Base-by-base conservation (phyloP, 164 flowering plant genomes). In the Umbellularia californica region DNA sequence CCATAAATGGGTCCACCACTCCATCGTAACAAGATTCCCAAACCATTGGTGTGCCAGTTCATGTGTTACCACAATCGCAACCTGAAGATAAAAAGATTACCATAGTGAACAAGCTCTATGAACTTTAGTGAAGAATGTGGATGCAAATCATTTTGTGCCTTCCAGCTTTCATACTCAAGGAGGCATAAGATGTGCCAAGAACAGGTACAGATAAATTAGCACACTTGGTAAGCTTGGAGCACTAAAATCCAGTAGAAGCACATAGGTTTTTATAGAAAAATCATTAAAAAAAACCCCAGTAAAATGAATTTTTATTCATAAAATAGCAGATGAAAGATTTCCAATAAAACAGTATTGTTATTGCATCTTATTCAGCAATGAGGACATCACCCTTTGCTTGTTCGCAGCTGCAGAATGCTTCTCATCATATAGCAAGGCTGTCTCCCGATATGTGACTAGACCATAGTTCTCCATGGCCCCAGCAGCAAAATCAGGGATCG, bases 401-500 rank as follows among this genome's bases (percentile, higher is more conserved):
- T 92, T 90, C 52, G 90, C 84, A 79, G 98, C 99, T 25, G 97
- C 92, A 79, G 98, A 96, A 78, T 96, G 93, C 74, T 83, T 79
- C 3, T 96, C 95, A 85, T 96, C 99, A 86, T 86, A 94, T 15
- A 96, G 93, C 84, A 96, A 82, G 63, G 94, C 97, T 50, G 88
- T 86, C 77, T 96, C 99, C 50, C 97, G 90, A 73, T 92, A 96
- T 67, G 97, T 94, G 64, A 96, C 97, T 68, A 96, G 84, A 78
- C 99, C 99, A 87, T 94, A 96, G 77, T 96, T 96, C 82, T 96
- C 99, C 99, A 94, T 96, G 25, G 99, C 99, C 50, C 99, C 99
- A 85, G 90, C 89, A 85, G 97, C 88, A 88, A 95, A 95, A 82
- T 96, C 99, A 77, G 99, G 98, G 58, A 96, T 91, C 20, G 99